Evolutionary conservation across 257 asterid genomes (phyloP).

Genomic region (Anisodus acutangulus): DNA sequence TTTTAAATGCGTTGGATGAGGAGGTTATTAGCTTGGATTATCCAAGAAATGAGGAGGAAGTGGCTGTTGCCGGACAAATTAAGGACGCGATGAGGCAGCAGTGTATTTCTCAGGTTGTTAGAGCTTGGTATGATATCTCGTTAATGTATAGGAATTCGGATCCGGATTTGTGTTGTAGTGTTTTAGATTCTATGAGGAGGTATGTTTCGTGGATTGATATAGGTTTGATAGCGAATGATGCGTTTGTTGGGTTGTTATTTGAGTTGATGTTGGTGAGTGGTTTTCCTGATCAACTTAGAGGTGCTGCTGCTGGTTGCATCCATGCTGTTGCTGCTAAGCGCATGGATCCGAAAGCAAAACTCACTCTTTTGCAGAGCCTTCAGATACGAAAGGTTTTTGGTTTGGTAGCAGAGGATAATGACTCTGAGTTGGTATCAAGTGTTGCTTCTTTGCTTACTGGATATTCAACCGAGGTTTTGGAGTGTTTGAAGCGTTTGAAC

Average conservation of each 20-base stretch:
- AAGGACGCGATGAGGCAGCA: slow-evolving; percentile 96
- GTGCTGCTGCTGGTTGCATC: slow-evolving; percentile 74
- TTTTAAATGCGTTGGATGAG: slow-evolving; percentile 77
- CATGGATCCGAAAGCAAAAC: slow-evolving; percentile 82
- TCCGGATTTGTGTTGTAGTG: slow-evolving; percentile 70
- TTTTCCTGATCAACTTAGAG: slow-evolving; percentile 67
- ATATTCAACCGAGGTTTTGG: slow-evolving; percentile 81
- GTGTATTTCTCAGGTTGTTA: slow-evolving; percentile 80
- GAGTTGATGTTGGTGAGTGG: slow-evolving; percentile 74
- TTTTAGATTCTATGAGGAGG: slow-evolving; percentile 73
- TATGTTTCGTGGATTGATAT: slow-evolving; percentile 93
- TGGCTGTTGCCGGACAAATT: slow-evolving; percentile 65
- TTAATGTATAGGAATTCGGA: slow-evolving; percentile 67
- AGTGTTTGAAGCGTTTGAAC: slow-evolving; percentile 71
- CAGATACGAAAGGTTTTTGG: slow-evolving; percentile 79
- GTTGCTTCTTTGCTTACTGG: slow-evolving; percentile 83
- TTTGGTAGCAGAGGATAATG: slow-evolving; percentile 63
- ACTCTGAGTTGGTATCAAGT: slow-evolving; percentile 63
- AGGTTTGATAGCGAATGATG: slow-evolving; percentile 75
- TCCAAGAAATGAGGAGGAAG: slow-evolving; percentile 71
- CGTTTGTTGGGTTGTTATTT: slow-evolving; percentile 67
- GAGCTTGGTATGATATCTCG: slow-evolving; percentile 76
- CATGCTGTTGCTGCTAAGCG: slow-evolving; percentile 79
- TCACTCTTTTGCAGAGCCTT: slow-evolving; percentile 70
- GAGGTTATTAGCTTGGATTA: slow-evolving; percentile 85